Percentiles rank a stretch among this genome's conserved stretches.
Conservation (phyloP, 2,329 filamentous ascomycete genomes). For the Helotiales sp. region DNA sequence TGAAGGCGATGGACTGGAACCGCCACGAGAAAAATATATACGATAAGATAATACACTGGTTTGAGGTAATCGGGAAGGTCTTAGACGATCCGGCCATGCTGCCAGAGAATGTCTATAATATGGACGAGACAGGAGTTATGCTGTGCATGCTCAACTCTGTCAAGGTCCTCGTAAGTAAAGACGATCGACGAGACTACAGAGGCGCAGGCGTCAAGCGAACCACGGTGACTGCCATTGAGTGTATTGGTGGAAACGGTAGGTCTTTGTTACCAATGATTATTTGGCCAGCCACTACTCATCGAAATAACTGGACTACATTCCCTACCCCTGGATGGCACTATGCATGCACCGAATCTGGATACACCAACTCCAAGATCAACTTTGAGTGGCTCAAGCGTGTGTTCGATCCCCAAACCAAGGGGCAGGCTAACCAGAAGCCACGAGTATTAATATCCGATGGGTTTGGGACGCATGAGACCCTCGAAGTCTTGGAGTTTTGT, state of each 20-base stretch:
- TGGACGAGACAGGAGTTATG: conserved; percentile 35
- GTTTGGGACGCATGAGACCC: conserved; percentile 45
- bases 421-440: conserved; percentile 40
- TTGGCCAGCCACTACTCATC: conserved; percentile 39
- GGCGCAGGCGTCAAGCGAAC: conserved; percentile 39
- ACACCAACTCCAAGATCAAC: conserved; percentile 43
- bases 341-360: conserved; percentile 35
- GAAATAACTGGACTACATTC: conserved; percentile 39
- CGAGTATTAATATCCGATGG: conserved; percentile 45
- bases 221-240: conserved; percentile 27
- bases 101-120: conserved; percentile 36
- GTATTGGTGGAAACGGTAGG: conserved; percentile 36
- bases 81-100: conserved; percentile 26
- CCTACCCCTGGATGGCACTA: conserved; percentile 41
- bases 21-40: conserved; percentile 28
- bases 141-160: conserved; percentile 39
- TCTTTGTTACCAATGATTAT: conserved; percentile 39
- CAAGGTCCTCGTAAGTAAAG: conserved; percentile 42
- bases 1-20: conserved; percentile 27
- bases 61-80: conserved; percentile 41
- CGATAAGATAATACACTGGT: conserved; percentile 43
- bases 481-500: conserved; percentile 41
- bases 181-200: conserved; percentile 37
- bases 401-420: conserved; percentile 45
- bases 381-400: conserved; percentile 45